Base-by-base conservation (phyloP, 805 yeast species). In the Myxozyma lipomycoides region DNA sequence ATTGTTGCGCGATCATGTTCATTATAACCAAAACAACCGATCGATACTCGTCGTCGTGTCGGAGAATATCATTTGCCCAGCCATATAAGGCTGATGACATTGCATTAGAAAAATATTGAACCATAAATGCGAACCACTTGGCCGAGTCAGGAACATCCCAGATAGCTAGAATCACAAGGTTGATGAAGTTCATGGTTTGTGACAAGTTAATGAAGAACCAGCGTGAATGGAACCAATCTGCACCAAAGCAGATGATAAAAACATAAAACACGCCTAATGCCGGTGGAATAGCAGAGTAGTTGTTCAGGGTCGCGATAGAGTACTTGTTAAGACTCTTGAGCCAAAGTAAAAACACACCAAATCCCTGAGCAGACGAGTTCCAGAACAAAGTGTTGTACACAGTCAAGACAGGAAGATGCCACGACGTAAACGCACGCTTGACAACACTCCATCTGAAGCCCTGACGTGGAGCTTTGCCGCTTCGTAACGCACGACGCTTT, bases 311-410 rank as follows among this genome's bases (percentile, higher is more conserved):
- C 0, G 71, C 73, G 40, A 72, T 67, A 0, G 73, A 61, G 60
- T 73, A 80, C 32, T 69, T 67, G 43, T 71, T 64, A 19, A 76
- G 67, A 3, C 80, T 70, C 55, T 77, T 72, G 44, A 84, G 71
- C 90, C 90, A 83, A 51, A 84, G 69, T 3, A 77, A 65, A 61
- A 76, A 81, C 9, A 81, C 73, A 12, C 84, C 84, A 43, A 79
- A 72, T 1, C 78, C 75, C 53, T 79, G 80, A 7, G 49, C 46
- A 23, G 49, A 23, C n/a, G 51, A 39, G 38, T 56, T 56, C 51
- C 52, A 56, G 24, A 56, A 56, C 19, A 56, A 34, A 3, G 49
- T 23, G 28, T 54, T 46, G 70, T 77, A 80, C 77, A 75, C 75
- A 2, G 42, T 21, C 2, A 56, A 51, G 3, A 51, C 56, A 4